Percentiles rank a stretch among this genome's conserved stretches.
These are phyloP conservation scores for Eremothecium coryli DNA, from an alignment of 1,139 yeast genomes.

Conservation along the genomic window DNA sequence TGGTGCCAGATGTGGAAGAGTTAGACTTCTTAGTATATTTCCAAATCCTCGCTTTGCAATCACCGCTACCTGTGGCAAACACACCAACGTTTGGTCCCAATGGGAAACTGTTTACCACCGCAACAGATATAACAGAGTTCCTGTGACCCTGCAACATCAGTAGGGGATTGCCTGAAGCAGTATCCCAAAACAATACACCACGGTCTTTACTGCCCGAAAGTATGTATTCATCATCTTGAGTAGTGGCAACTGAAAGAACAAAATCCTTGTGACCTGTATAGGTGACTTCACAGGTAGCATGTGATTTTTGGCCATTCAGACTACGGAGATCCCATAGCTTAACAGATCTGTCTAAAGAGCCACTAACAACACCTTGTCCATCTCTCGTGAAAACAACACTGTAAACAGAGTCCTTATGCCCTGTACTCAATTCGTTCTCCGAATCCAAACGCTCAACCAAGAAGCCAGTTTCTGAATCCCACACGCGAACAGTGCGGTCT, in stretches of 20 bases:
- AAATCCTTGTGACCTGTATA: constrained; percentile 95
- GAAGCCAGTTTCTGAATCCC: constrained; percentile 94
- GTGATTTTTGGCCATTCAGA: constrained; percentile 29
- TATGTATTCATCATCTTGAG: constrained; percentile 88
- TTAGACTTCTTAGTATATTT: constrained; percentile 34
- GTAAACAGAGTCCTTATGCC: constrained; percentile 94
- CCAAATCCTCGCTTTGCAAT: constrained; percentile 97
- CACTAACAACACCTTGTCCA: constrained; percentile 88
- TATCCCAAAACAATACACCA: constrained; percentile 97
- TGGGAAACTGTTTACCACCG: constrained; percentile 71
- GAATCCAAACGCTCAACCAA: constrained; percentile 88
- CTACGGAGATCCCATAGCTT: constrained; percentile 83
- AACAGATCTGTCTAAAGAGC: constrained; percentile 91
- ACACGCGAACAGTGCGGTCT: constrained; percentile 90
- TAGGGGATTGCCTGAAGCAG: constrained; percentile 82
- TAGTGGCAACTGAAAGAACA: constrained; percentile 86
- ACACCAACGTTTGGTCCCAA: constrained; percentile 49
- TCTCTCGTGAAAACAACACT: constrained; percentile 89
- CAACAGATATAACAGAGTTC: constrained; percentile 90
- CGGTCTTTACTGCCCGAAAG: constrained; percentile 95
- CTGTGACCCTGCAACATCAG: constrained; percentile 96
- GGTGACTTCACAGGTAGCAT: constrained; percentile 77
- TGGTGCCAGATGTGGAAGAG: constrained; percentile 10
- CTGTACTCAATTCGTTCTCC: constrained; percentile 78
- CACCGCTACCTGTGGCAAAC: constrained; percentile 97